phyloP scores from a whole-genome alignment of 1,284 basidiomycete genomes.

The Vanrija pseudolonga region DNA sequence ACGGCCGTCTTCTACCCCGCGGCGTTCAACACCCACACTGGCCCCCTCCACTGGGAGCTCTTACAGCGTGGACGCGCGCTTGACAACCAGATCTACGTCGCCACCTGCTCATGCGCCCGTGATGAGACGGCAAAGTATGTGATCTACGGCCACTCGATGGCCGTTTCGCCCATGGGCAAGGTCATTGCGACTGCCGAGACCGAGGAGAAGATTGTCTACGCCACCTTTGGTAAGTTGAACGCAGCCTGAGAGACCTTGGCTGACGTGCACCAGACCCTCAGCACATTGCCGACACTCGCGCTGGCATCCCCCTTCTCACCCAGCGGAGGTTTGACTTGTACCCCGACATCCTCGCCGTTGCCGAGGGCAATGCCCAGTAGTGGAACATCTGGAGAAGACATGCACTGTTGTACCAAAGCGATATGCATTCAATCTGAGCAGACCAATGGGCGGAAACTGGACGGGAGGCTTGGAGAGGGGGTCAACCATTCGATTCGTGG shows the following conservation, averaged over 20 bases:
- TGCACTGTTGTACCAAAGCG: too few species aligned
- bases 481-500: too few species aligned
- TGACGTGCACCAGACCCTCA: slow-evolving; percentile 58
- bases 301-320: slow-evolving; percentile 72
- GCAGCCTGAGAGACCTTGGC: neutral
- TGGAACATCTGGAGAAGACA: too few species aligned
- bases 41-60: slow-evolving; percentile 88
- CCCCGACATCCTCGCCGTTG: slow-evolving; percentile 7
- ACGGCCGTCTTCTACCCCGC: slow-evolving; percentile 79
- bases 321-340: slow-evolving; percentile 55
- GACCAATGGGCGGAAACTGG: too few species aligned
- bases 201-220: slow-evolving; percentile 69
- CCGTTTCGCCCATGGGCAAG: slow-evolving; percentile 77
- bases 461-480: too few species aligned
- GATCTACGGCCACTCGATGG: slow-evolving; percentile 79
- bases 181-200: slow-evolving; percentile 68
- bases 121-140: slow-evolving; percentile 58
- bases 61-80: slow-evolving; percentile 76
- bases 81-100: slow-evolving; percentile 85
- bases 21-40: slow-evolving; percentile 85
- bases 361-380: neutral
- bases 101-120: slow-evolving; percentile 86
- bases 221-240: slow-evolving; percentile 62
- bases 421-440: too few species aligned
- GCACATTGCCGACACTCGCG: slow-evolving; percentile 60